phyloP scores from a whole-genome alignment of 495 filamentous ascomycete genomes.

The Aspergillus mulundensis region DNA sequence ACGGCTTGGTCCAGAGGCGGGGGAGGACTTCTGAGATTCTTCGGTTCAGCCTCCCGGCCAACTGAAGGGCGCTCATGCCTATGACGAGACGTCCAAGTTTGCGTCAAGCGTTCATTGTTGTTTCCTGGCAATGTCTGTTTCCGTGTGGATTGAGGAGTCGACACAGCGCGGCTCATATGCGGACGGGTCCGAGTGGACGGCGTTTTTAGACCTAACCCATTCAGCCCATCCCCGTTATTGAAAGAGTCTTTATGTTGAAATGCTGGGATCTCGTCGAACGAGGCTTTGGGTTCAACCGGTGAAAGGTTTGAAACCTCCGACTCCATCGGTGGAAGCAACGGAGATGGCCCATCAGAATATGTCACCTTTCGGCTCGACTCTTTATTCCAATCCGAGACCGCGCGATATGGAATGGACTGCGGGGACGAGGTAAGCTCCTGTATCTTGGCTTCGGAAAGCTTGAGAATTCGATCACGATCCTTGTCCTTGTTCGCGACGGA shows the following conservation, averaged over 20 bases:
- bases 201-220: constrained; percentile 19
- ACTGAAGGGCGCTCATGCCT: constrained; percentile 29
- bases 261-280: constrained; percentile 18
- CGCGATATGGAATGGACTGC: constrained; percentile 45
- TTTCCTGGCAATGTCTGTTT: constrained; percentile 19
- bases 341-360: constrained; percentile 21
- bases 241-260: constrained; percentile 24
- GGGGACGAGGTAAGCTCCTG: constrained; percentile 54
- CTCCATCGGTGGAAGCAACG: constrained; percentile 10
- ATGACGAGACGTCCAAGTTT: constrained; percentile 37
- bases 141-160: constrained; percentile 31
- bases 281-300: background rate
- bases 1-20: constrained; percentile 38
- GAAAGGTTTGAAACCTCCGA: constrained; percentile 12
- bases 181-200: constrained; percentile 30
- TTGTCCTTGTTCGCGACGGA: constrained; percentile 17
- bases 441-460: constrained; percentile 50
- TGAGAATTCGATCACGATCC: constrained; percentile 44
- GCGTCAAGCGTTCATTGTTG: constrained; percentile 32
- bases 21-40: constrained; percentile 25
- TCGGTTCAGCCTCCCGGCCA: constrained; percentile 40
- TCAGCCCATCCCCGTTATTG: constrained; percentile 22
- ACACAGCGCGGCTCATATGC: constrained; percentile 32
- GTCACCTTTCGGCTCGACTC: constrained; percentile 20
- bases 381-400: constrained; percentile 21